Percentiles rank a stretch among this genome's conserved stretches.
phyloP scores from a whole-genome alignment of 2,329 filamentous ascomycete species.

The Calonectria crousiana region DNA sequence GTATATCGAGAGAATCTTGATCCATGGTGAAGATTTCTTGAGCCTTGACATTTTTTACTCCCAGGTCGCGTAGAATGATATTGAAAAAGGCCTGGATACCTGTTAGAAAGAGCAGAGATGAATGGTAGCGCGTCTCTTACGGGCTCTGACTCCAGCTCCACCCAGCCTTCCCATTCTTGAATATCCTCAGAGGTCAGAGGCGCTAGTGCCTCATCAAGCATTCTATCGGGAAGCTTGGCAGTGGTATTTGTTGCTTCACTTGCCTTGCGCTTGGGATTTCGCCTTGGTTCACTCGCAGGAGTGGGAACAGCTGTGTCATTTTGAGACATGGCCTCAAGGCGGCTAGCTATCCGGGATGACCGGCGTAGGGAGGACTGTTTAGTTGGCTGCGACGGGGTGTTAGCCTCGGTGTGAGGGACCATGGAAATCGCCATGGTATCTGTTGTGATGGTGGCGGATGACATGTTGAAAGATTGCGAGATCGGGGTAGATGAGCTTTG shows the following conservation, averaged over 20 bases:
- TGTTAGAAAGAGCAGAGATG: slow-evolving; percentile 3
- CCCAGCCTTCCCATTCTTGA: slow-evolving; percentile 77
- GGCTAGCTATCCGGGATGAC: slow-evolving; percentile 34
- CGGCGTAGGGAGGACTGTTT: slow-evolving; percentile 29
- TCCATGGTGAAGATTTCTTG: slow-evolving; percentile 84
- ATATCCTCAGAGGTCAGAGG: slow-evolving; percentile 65
- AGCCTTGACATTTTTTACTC: slow-evolving; percentile 78
- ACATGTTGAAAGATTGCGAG: background rate
- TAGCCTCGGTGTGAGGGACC: slow-evolving; percentile 17
- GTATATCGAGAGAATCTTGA: slow-evolving; percentile 68
- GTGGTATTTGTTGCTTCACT: slow-evolving; percentile 47
- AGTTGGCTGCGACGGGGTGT: slow-evolving; percentile 22
- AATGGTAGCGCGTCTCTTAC: slow-evolving; percentile 58
- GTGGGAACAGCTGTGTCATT: background rate
- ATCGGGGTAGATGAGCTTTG: background rate
- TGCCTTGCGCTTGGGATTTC: slow-evolving; percentile 61
- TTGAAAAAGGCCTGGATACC: slow-evolving; percentile 81
- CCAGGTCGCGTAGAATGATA: slow-evolving; percentile 82
- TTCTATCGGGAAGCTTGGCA: slow-evolving; percentile 51
- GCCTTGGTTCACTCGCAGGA: slow-evolving; percentile 42
- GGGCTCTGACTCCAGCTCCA: slow-evolving; percentile 91
- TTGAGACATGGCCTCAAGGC: slow-evolving; percentile 4
- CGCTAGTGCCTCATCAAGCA: slow-evolving; percentile 60
- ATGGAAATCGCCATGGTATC: background rate
- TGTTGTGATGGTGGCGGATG: background rate